Evolutionary conservation across 139 green algal species (phyloP), one percentile per base, ranked within the genome.

Genomic region (Chlamydomonas sphaeroides): DNA sequence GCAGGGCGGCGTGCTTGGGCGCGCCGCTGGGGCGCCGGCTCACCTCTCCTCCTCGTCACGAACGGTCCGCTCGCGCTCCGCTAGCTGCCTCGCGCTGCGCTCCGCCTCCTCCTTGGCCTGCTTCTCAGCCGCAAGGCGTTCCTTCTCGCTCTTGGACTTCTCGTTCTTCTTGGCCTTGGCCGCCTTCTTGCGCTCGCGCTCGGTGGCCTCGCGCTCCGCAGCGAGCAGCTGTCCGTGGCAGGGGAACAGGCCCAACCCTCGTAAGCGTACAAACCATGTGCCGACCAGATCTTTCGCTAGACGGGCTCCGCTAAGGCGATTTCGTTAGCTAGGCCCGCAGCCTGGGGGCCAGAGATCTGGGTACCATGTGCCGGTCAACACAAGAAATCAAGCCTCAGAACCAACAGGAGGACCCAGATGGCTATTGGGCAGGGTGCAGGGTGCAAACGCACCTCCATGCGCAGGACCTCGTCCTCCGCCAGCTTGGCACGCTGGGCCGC

Each of bases 391-490:
- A n/a, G n/a, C n/a, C n/a, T n/a, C n/a, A n/a, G n/a, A n/a, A n/a
- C n/a, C n/a, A n/a, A n/a, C n/a, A n/a, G n/a, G n/a, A n/a, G n/a
- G n/a, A n/a, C n/a, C n/a, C n/a, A n/a, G n/a, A n/a, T n/a, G n/a
- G n/a, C n/a, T n/a, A n/a, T n/a, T n/a, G n/a, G n/a, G n/a, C n/a
- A n/a, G n/a, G n/a, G n/a, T n/a, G n/a, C n/a, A n/a, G n/a, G n/a
- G n/a, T n/a, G n/a, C n/a, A n/a, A n/a, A n/a, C 88, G 2, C 77
- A 94, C 92, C 92, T 97, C 92, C 92, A 95, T 95, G 20, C 82
- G 78, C 38, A 97, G 92, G 67, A 97, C 88, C 79, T 92, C 91
- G n/a, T 92, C 83, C 82, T 96, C 89, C 4, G 94, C 94, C 70
- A 90, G 62, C 68, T 91, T 91, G 20, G 94, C 93, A 1, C 84